phyloP scores from a whole-genome alignment of 2,329 filamentous ascomycete genomes.

The Fusarium avenaceum region DNA sequence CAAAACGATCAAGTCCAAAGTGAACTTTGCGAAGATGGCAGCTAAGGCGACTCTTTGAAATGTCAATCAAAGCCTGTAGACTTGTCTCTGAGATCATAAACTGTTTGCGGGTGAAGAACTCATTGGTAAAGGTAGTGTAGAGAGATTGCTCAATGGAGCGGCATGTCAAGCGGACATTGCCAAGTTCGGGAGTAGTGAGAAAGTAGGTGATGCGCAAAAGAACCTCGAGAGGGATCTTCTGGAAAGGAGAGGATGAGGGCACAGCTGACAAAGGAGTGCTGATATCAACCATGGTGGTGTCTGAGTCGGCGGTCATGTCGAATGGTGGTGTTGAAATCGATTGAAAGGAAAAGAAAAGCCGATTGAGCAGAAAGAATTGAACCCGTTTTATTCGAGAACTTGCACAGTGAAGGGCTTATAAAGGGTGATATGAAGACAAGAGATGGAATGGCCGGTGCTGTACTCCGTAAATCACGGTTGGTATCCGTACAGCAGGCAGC shows the following conservation, averaged over 20 bases:
- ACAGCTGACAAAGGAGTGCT: neutral
- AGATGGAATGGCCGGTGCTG: neutral
- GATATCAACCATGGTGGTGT: conserved; percentile 33
- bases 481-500: conserved; percentile 29
- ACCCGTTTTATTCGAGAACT: conserved; percentile 1
- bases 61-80: conserved; percentile 66
- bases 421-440: neutral
- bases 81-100: conserved; percentile 73
- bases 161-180: conserved; percentile 67
- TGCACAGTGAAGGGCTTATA: neutral
- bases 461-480: neutral
- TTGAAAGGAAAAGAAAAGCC: neutral
- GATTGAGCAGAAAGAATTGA: neutral
- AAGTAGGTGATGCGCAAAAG: conserved; percentile 66
- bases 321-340: neutral
- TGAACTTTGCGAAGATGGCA: conserved; percentile 56
- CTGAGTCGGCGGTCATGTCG: conserved; percentile 31
- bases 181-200: conserved; percentile 69
- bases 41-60: conserved; percentile 62
- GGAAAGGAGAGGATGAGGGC: conserved; percentile 42
- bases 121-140: conserved; percentile 68
- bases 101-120: conserved; percentile 76
- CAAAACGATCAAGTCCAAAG: conserved; percentile 50
- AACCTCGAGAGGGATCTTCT: conserved; percentile 69
- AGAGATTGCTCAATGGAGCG: conserved; percentile 66